Conservation (phyloP, 106 monocot genomes). For the Cymbidium sinense region DNA sequence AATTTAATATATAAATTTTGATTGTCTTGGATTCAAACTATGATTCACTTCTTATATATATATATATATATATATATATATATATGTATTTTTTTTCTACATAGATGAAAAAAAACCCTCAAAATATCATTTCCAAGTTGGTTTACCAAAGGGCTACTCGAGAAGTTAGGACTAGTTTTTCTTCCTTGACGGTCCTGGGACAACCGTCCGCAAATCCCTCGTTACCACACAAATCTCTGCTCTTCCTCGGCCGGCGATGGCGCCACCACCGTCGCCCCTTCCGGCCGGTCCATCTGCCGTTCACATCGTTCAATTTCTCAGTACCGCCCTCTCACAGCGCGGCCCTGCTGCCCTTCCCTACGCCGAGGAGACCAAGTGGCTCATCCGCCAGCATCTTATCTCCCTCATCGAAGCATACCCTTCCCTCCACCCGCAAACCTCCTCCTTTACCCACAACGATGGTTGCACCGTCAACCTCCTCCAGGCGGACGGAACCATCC, state of each 20-base stretch:
- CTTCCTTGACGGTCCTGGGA: no score
- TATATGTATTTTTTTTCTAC: no score
- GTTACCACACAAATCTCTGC: neutral
- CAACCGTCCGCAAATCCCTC: no score
- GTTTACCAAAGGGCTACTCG: no score
- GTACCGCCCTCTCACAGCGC: constrained; percentile 67
- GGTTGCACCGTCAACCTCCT: constrained; percentile 21
- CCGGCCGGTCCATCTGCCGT: constrained; percentile 5
- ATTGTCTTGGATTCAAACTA: no score
- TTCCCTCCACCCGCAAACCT: constrained; percentile 4
- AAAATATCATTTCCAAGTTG: no score
- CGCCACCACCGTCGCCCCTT: neutral
- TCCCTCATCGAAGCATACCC: constrained; percentile 10
- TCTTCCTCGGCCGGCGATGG: neutral
- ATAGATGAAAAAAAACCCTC: no score
- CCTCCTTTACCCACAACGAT: constrained; percentile 25
- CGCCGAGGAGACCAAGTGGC: constrained; percentile 20
- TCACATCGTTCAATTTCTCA: constrained; percentile 17
- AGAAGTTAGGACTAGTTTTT: no score
- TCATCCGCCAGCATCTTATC: constrained; percentile 26
- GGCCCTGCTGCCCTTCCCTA: constrained; percentile 78
- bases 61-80: no score
- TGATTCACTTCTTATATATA: no score
- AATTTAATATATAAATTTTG: no score
- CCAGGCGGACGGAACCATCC: constrained; percentile 16